These are phyloP conservation scores for Wolfiporia cocos DNA, from an alignment of 1,284 basidiomycete species.

Conservation along the genomic window DNA sequence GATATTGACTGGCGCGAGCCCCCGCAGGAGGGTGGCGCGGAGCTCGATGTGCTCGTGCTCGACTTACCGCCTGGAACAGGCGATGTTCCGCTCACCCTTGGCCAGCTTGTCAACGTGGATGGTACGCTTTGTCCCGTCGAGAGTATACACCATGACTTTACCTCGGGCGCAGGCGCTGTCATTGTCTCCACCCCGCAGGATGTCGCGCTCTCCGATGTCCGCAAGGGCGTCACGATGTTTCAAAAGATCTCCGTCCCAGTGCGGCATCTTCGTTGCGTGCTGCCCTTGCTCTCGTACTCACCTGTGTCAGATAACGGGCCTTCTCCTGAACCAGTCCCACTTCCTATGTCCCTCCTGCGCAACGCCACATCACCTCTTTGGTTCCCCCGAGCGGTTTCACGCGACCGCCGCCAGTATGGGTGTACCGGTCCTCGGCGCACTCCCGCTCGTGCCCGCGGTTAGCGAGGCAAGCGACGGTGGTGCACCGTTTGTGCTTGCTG, in stretches of 20 bases:
- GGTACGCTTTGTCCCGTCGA: too few species aligned
- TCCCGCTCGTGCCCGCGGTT: slow-evolving; percentile 79
- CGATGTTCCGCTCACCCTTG: slow-evolving; percentile 90
- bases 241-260: slow-evolving; percentile 88
- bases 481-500: slow-evolving; percentile 44
- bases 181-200: slow-evolving; percentile 97
- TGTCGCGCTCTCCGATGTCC: slow-evolving; percentile 87
- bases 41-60: slow-evolving; percentile 83
- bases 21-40: slow-evolving; percentile 28
- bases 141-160: background rate
- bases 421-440: slow-evolving; percentile 72
- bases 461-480: slow-evolving; percentile 77
- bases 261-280: slow-evolving; percentile 18
- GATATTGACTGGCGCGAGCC: slow-evolving; percentile 86
- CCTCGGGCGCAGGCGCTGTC: slow-evolving; percentile 57
- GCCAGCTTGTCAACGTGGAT: slow-evolving; percentile 85
- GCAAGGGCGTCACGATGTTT: slow-evolving; percentile 94
- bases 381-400: slow-evolving; percentile 62
- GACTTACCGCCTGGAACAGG: slow-evolving; percentile 99
- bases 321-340: slow-evolving; percentile 89
- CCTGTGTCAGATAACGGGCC: slow-evolving; percentile 71
- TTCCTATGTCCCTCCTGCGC: slow-evolving; percentile 81
- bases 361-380: slow-evolving; percentile 75
- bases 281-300: background rate
- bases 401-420: slow-evolving; percentile 55